Evolutionary conservation across 2,329 filamentous ascomycete species (phyloP), one percentile per base, ranked within the genome.

Genomic region (Aspergillus costaricaensis): DNA sequence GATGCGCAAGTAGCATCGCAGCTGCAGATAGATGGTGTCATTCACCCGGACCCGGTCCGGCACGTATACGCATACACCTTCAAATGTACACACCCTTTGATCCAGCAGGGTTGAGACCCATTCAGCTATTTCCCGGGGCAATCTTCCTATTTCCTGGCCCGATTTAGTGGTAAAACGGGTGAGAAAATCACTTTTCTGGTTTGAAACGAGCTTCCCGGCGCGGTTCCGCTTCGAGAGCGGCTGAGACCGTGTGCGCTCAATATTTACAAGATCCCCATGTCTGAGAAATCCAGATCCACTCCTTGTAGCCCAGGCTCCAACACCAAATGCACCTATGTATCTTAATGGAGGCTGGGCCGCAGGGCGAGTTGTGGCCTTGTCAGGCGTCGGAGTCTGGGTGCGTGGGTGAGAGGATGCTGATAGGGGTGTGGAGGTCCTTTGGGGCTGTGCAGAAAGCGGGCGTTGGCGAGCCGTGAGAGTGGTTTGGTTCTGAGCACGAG

Each of bases 71-170:
- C 92, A 96, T 12, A 85, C 87, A 5, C 91, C 95, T 67, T 96
- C 91, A 63, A 99, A 96, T 21, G 80, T 85, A 80, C 93, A 97
- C 3, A 97, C 84, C 32, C 90, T 89, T 73, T 98, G 92, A 70
- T 99, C 95, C 55, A 98, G 87, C 67, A 99, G 78, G 0, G 92
- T 89, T 3, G 95, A 96, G 5, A 98, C 91, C 93, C 95, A 99
- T 61, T 88, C 86, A 4, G 95, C 92, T 5, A 87, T 88, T 36
- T 98, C 93, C 68, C 93, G 94, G 27, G 92, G 88, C 39, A 99
- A 76, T 61, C 95, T 85, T 4, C 95, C 95, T 51, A 99, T 85
- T 74, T 99, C 95, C 57, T 88, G 86, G 0, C 93, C 93, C 55
- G 80, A 84, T 9, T 82, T 76, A 69, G 92, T 96, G 0, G 91